Base-by-base conservation (phyloP, 2,329 filamentous ascomycete species). In the Aspergillus luchuensis region DNA sequence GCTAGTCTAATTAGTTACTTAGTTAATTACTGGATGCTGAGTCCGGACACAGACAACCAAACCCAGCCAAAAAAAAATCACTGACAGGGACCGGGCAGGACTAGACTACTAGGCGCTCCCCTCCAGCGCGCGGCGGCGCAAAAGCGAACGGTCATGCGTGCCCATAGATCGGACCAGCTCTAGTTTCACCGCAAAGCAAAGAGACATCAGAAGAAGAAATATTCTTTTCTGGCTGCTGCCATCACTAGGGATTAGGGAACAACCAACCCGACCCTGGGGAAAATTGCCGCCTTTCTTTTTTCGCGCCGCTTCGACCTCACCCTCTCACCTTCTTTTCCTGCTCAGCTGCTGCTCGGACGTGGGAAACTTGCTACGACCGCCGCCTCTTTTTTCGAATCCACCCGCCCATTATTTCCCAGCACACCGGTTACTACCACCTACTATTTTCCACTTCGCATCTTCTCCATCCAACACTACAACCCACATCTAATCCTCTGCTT, bases 81-180 rank as follows among this genome's bases (percentile, higher is more conserved):
- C 45, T 59, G 57, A 58, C 48, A 58, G 56, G 56, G 56, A 50
- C 56, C 48, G 47, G 47, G 28, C 47, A 50, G 47, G 47, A 49
- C 63, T 65, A 68, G 68, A 60, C 64, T 28, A 49, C 63, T 65
- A 68, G 68, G 61, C 64, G 63, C 65, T 69, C 67, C 65, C 63
- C 66, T 67, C 66, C 58, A 58, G 45, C 51, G 23, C 55, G 48
- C 45, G 53, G 62, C 66, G 63, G 61, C 66, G 67, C 63, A 63
- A 57, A 36, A 66, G 60, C 59, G 61, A 67, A 66, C 63, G 69
- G 69, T 73, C 71, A 74, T 74, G 71, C 67, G 71, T 71, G 64
- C 68, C 65, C 68, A 66, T 68, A 67, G 66, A 68, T 72, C 67
- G 61, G 60, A 58, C 60, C 60, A 62, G 57, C 57, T 63, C 11